Conservation (phyloP, 1,284 basidiomycete genomes). For the Ceratorhiza oryzae-sativae region DNA sequence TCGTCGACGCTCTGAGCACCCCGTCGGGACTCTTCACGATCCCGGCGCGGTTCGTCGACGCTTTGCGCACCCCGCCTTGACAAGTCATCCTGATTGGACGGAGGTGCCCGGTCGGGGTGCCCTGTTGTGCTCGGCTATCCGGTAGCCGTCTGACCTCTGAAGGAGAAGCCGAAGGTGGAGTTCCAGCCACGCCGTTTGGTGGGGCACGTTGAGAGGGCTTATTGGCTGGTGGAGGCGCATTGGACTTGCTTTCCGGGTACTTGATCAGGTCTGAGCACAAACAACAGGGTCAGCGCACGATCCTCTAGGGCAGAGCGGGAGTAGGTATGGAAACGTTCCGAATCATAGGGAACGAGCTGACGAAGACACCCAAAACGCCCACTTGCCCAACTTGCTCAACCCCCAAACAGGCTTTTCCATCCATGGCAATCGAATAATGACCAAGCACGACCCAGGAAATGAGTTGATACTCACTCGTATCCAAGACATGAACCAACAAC, state of each 20-base stretch:
- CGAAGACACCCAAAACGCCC: background rate
- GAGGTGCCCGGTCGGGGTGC: background rate
- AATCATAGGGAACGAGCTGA: background rate
- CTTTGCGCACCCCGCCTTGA: constrained; percentile 13
- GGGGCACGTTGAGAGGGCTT: background rate
- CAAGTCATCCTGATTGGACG: background rate
- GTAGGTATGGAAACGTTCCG: constrained; percentile 5
- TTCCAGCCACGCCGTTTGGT: background rate
- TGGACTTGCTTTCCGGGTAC: constrained; percentile 68
- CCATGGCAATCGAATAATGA: too few relatives aligned
- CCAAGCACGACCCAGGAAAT: too few relatives aligned
- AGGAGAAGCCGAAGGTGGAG: background rate
- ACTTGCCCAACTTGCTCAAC: background rate
- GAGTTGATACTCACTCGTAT: constrained; percentile 76
- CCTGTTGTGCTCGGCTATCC: background rate
- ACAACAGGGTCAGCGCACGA: background rate
- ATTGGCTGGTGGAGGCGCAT: constrained; percentile 47
- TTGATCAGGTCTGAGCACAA: constrained; percentile 81
- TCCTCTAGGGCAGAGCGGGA: background rate
- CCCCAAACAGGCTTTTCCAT: too few relatives aligned
- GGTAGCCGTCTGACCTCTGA: background rate
- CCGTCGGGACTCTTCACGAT: constrained; percentile 1
- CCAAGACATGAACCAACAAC: constrained; percentile 84
- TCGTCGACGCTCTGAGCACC: constrained; percentile 34
- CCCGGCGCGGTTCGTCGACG: constrained; percentile 16